These are phyloP conservation scores for Graphiopsis chlorocephala DNA, from an alignment of 2,329 filamentous ascomycete species.

Conservation along the genomic window DNA sequence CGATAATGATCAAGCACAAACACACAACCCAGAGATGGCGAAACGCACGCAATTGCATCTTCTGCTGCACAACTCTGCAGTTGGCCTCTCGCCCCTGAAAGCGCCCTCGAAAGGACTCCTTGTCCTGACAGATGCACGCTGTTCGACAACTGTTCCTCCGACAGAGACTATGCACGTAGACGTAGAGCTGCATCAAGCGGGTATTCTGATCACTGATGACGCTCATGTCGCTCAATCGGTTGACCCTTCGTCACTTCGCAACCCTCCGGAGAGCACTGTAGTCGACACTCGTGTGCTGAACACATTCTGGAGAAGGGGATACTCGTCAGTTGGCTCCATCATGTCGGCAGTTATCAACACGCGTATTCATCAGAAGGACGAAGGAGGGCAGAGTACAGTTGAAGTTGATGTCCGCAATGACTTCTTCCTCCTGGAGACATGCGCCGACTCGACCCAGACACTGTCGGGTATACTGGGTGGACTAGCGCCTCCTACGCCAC, in stretches of 20 bases:
- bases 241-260: background rate
- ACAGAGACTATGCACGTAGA: slow-evolving; percentile 62
- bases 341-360: slow-evolving; percentile 73
- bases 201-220: slow-evolving; percentile 80
- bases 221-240: slow-evolving; percentile 45
- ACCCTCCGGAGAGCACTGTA: slow-evolving; percentile 19
- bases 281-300: slow-evolving; percentile 36
- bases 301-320: slow-evolving; percentile 63
- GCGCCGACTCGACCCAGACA: slow-evolving; percentile 94
- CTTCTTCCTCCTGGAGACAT: slow-evolving; percentile 86
- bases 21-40: background rate
- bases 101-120: slow-evolving; percentile 73
- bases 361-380: slow-evolving; percentile 55
- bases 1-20: background rate
- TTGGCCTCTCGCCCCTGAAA: slow-evolving; percentile 80
- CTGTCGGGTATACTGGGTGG: slow-evolving; percentile 76
- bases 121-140: slow-evolving; percentile 72
- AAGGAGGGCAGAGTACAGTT: slow-evolving; percentile 62
- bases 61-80: slow-evolving; percentile 73
- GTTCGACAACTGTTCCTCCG: slow-evolving; percentile 66
- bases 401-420: slow-evolving; percentile 82
- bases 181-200: slow-evolving; percentile 73
- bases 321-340: slow-evolving; percentile 81
- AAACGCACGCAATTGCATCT: slow-evolving; percentile 64
- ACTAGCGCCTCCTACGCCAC: slow-evolving; percentile 77